Conservation (phyloP, 768 basidiomycete genomes). For the Dioszegia crocea region DNA sequence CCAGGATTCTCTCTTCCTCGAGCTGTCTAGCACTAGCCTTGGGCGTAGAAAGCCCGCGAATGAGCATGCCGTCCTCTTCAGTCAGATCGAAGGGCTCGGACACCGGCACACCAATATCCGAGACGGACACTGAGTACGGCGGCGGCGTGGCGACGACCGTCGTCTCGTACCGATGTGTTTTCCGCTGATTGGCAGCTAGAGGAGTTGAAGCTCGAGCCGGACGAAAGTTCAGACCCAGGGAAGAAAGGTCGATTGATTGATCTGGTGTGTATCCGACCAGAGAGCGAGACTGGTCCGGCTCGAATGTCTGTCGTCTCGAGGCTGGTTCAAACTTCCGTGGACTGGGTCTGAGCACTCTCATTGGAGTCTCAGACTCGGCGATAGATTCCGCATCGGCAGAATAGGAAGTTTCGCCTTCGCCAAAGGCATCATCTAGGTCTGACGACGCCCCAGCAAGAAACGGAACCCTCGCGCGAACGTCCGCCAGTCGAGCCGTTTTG, state of each 20-base stretch:
- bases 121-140: conserved; percentile 31
- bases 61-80: neutral
- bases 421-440: conserved; percentile 38
- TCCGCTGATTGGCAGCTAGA: conserved; percentile 13
- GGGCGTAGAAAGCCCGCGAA: conserved; percentile 2
- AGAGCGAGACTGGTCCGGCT: conserved; percentile 12
- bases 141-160: conserved; percentile 14
- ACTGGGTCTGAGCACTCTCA: conserved; percentile 6
- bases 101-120: neutral
- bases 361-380: conserved; percentile 3
- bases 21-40: neutral
- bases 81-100: conserved; percentile 1
- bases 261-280: conserved; percentile 37
- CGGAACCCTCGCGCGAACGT: conserved; percentile 24
- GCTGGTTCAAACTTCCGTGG: conserved; percentile 13
- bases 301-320: neutral
- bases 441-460: conserved; percentile 41
- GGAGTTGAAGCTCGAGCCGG: conserved; percentile 39
- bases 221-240: conserved; percentile 12
- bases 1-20: conserved; percentile 5
- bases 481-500: neutral
- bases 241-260: conserved; percentile 22
- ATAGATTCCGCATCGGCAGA: conserved; percentile 15
- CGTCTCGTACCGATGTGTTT: neutral
- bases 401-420: conserved; percentile 11